Conservation (phyloP, 192 early-diverging fungal genomes). For the Pilaira anomala region DNA sequence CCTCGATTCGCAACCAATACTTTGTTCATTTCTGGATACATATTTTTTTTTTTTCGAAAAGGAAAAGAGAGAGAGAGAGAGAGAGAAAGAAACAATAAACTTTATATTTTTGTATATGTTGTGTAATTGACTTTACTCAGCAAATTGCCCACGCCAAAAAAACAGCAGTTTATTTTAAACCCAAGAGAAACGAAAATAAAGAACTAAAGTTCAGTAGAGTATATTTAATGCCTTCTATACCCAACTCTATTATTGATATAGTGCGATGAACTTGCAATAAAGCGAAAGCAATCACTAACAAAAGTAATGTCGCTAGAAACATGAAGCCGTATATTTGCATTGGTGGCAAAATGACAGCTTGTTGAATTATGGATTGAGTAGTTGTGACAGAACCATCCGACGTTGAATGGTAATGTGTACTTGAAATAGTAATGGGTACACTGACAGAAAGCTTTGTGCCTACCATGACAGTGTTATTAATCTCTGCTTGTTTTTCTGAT, state of each 20-base stretch:
- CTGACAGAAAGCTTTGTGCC: not conserved
- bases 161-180: too few species aligned
- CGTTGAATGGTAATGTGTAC: slow-evolving; percentile 4
- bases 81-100: not conserved
- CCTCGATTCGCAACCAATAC: slow-evolving; percentile 74
- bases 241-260: not conserved
- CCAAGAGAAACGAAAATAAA: too few species aligned
- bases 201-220: not conserved
- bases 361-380: not conserved
- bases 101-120: not conserved
- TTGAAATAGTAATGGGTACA: slow-evolving; percentile 10
- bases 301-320: not conserved
- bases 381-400: not conserved
- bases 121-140: not conserved
- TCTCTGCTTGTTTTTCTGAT: too few species aligned
- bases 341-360: not conserved
- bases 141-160: not conserved
- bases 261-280: slow-evolving; percentile 12
- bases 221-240: slow-evolving; percentile 2
- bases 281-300: slow-evolving; percentile 2
- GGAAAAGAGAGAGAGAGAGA: slow-evolving; percentile 1
- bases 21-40: slow-evolving; percentile 23
- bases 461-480: too few species aligned
- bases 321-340: not conserved
- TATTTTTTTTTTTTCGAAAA: not conserved